Percentiles rank a stretch among this genome's conserved stretches.
Evolutionary conservation across 2,329 filamentous ascomycete species (phyloP).

Genomic region (Xylariaceae sp.): DNA sequence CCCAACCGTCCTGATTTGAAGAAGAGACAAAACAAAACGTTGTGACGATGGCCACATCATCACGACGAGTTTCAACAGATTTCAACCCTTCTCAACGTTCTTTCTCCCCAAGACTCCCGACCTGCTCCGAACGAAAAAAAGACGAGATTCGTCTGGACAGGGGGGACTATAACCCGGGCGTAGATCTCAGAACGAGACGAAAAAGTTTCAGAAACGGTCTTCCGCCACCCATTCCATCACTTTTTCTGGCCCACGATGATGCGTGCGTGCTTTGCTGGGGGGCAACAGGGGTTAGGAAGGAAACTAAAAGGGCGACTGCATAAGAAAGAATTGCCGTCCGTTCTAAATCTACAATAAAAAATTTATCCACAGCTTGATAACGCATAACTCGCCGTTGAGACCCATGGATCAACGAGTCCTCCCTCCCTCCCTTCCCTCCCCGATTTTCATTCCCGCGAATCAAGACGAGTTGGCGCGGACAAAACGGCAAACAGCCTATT

Average conservation of each 20-base stretch:
- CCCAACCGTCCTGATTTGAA: not conserved
- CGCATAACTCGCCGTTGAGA: not conserved
- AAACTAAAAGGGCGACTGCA: not conserved
- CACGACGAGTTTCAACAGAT: not conserved
- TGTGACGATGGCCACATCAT: not conserved
- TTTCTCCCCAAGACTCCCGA: no score
- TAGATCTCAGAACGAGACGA: no score
- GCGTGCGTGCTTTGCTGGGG: no score
- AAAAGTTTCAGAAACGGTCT: no score
- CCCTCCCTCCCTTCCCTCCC: not conserved
- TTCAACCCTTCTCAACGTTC: not conserved
- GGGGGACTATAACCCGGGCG: no score
- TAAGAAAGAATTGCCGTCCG: not conserved
- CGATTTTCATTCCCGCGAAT: not conserved
- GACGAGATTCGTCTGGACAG: no score
- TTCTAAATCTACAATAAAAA: no score
- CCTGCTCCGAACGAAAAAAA: no score
- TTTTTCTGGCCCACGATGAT: no score
- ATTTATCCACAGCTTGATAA: not conserved
- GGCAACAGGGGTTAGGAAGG: no score
- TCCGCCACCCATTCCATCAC: no score
- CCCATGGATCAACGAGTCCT: not conserved
- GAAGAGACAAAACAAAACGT: not conserved
- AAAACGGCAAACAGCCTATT: not conserved
- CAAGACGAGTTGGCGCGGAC: not conserved